Percentiles rank a stretch among this genome's conserved stretches.
Evolutionary conservation across 2,329 filamentous ascomycete genomes (phyloP).

Genomic region (Pyricularia pennisetigena): DNA sequence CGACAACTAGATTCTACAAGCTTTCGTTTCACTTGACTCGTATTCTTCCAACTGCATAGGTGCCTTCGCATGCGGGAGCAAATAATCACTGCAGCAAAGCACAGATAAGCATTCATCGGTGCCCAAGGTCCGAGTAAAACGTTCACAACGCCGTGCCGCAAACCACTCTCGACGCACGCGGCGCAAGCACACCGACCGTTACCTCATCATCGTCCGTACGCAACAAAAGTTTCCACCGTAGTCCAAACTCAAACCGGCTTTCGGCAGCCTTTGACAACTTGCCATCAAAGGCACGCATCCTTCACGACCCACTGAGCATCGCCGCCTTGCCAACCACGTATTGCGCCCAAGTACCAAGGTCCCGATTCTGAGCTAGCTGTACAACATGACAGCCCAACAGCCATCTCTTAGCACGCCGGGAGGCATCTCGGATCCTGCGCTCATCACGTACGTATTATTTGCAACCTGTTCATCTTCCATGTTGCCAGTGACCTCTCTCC

Average conservation of each 20-base stretch:
- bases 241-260: not conserved
- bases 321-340: not conserved
- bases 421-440: slow-evolving; percentile 15
- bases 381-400: slow-evolving; percentile 4
- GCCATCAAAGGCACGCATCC: not conserved
- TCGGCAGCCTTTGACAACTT: not conserved
- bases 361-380: not conserved
- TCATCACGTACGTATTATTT: slow-evolving; percentile 13
- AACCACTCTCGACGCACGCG: not conserved
- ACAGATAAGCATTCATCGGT: not conserved
- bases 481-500: not conserved
- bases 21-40: not conserved
- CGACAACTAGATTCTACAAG: not conserved
- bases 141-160: not conserved
- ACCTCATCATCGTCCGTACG: not conserved
- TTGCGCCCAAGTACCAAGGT: not conserved
- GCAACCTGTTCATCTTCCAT: not conserved
- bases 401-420: slow-evolving; percentile 10
- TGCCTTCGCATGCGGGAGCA: not conserved
- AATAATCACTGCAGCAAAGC: not conserved
- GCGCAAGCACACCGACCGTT: not conserved
- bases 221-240: not conserved
- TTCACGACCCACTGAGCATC: not conserved
- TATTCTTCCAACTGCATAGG: not conserved
- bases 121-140: not conserved